Evolutionary conservation across 1,284 basidiomycete genomes (phyloP).

Genomic region (Amylostereum chailletii): DNA sequence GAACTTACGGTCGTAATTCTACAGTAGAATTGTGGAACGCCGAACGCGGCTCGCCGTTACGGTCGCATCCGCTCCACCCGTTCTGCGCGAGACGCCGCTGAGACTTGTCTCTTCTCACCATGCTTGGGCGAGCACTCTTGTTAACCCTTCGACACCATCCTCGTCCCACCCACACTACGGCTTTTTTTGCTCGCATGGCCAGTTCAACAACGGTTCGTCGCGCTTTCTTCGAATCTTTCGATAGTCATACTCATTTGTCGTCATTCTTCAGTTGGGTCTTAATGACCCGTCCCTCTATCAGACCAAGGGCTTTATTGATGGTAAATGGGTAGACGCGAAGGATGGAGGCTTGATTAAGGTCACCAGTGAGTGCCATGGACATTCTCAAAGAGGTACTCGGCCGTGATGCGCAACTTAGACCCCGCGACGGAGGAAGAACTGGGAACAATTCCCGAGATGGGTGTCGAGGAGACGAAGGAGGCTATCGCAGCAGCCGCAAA

Average conservation of each 20-base stretch:
- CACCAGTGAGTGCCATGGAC: conserved; percentile 45
- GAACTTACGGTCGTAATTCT: too few relatives aligned
- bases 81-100: too few relatives aligned
- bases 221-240: background rate
- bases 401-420: conserved; percentile 37
- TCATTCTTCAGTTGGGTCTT: conserved; percentile 48
- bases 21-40: too few relatives aligned
- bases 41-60: too few relatives aligned
- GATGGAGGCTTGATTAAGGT: conserved; percentile 67
- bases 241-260: background rate
- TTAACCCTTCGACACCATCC: too few relatives aligned
- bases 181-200: conserved; percentile 3
- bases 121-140: background rate
- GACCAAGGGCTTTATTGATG: conserved; percentile 71
- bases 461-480: conserved; percentile 67
- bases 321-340: conserved; percentile 76
- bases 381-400: conserved; percentile 1
- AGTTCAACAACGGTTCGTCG: conserved; percentile 4
- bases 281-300: conserved; percentile 72
- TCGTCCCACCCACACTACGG: background rate
- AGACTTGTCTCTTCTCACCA: background rate
- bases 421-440: conserved; percentile 77
- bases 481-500: conserved; percentile 73
- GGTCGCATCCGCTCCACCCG: too few relatives aligned
- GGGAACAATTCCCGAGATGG: conserved; percentile 83